Evolutionary conservation across 176 grass and related monocot genomes (phyloP).

Genomic region (Oryza australiensis): DNA sequence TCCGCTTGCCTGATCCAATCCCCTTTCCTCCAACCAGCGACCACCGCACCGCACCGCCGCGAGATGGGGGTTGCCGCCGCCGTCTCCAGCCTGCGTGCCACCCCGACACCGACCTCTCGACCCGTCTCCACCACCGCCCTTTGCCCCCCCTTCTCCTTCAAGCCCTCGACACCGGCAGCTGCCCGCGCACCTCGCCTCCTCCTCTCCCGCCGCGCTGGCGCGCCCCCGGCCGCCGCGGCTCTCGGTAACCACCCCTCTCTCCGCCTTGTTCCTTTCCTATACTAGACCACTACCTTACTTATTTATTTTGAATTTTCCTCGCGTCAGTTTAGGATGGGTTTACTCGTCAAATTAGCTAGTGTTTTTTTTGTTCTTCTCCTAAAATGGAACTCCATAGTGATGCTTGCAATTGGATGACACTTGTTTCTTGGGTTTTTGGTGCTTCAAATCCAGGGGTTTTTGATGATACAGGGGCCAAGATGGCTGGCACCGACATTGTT

Average conservation of each 20-base stretch:
- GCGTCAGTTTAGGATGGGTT: background rate
- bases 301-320: background rate
- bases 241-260: conserved; percentile 27
- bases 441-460: conserved; percentile 32
- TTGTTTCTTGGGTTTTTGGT: background rate
- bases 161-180: background rate
- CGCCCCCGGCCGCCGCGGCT: background rate
- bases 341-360: background rate
- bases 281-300: background rate
- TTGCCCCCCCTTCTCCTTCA: background rate
- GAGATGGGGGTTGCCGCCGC: conserved; percentile 16
- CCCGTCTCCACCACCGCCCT: background rate
- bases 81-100: background rate
- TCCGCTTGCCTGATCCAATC: background rate
- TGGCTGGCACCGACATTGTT: conserved; percentile 31
- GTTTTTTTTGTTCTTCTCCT: background rate
- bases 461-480: conserved; percentile 28
- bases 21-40: background rate
- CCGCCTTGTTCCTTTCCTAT: too few species aligned
- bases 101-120: background rate
- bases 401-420: background rate
- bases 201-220: background rate
- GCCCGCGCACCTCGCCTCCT: background rate
- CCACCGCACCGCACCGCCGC: background rate
- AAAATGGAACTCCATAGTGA: background rate